These are phyloP conservation scores for Piper longum DNA, from an alignment of 164 flowering plant genomes.

Conservation along the genomic window DNA sequence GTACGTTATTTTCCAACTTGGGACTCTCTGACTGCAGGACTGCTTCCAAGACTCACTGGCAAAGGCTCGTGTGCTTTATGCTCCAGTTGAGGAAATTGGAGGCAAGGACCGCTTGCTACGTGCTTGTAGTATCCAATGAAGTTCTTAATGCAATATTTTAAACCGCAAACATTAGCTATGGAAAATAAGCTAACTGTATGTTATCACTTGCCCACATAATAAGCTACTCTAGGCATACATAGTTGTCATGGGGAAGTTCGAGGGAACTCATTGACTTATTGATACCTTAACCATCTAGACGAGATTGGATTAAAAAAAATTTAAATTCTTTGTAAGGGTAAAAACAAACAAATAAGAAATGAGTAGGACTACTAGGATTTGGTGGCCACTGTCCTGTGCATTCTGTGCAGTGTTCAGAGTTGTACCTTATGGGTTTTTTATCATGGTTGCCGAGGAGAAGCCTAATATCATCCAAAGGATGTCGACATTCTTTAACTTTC, in stretches of 20 bases:
- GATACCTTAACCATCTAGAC: neutral
- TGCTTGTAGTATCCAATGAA: constrained; percentile 83
- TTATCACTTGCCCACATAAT: neutral
- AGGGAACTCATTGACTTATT: neutral
- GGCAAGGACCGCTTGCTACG: constrained; percentile 50
- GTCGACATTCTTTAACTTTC: constrained; percentile 33
- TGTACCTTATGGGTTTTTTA: too few species aligned
- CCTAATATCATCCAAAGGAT: neutral
- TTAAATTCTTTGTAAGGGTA: too few species aligned
- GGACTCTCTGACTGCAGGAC: constrained; percentile 31
- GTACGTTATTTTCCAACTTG: neutral
- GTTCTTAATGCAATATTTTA: neutral
- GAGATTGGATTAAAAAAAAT: neutral
- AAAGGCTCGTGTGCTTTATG: constrained; percentile 76
- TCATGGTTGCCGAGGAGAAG: too few species aligned
- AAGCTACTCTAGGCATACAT: neutral
- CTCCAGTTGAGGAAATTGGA: constrained; percentile 77
- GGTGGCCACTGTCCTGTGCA: neutral
- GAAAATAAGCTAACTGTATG: neutral
- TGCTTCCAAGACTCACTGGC: constrained; percentile 69
- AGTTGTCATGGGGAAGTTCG: neutral
- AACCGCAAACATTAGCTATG: neutral
- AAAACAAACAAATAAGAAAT: neutral
- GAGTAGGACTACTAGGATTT: neutral
- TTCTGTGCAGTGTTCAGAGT: neutral